Evolutionary conservation across 768 basidiomycete species (phyloP).

Genomic region (Kwoniella newhampshirensis): DNA sequence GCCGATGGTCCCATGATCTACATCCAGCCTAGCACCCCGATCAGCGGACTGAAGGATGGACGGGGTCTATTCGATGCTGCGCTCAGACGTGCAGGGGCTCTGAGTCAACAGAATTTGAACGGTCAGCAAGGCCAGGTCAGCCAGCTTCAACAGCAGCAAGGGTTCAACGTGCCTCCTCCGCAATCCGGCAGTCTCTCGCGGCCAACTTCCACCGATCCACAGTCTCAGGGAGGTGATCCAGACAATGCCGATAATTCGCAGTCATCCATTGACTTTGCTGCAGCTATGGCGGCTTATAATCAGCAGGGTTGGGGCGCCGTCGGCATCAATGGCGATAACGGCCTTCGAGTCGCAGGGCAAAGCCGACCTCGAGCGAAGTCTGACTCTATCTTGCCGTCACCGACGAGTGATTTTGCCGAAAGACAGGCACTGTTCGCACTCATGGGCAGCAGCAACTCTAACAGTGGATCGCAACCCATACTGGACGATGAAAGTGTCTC

Average conservation of each 20-base stretch:
- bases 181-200: constrained; percentile 9
- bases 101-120: constrained; percentile 19
- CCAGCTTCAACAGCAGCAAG: constrained; percentile 15
- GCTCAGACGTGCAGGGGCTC: constrained; percentile 25
- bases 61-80: constrained; percentile 44
- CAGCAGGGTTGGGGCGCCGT: constrained; percentile 19
- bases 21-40: constrained; percentile 48
- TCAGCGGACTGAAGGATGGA: constrained; percentile 43
- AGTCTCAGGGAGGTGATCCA: constrained; percentile 1
- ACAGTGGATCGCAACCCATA: constrained; percentile 1
- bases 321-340: constrained; percentile 3
- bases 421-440: constrained; percentile 29
- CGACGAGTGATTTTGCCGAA: constrained; percentile 23
- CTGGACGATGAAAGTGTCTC: constrained; percentile 11
- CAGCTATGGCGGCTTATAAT: constrained; percentile 12
- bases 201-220: constrained; percentile 8
- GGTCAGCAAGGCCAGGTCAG: constrained; percentile 8
- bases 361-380: constrained; percentile 45
- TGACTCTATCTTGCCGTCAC: constrained; percentile 38
- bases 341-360: constrained; percentile 8
- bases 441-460: constrained; percentile 7
- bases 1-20: constrained; percentile 47
- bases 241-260: constrained; percentile 1
- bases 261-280: constrained; percentile 21
- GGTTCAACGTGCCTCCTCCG: constrained; percentile 18